Percentiles rank a stretch among this genome's conserved stretches.
Evolutionary conservation across 352 stramenopile species (phyloP).

Genomic region (Globisporangium spiculum): DNA sequence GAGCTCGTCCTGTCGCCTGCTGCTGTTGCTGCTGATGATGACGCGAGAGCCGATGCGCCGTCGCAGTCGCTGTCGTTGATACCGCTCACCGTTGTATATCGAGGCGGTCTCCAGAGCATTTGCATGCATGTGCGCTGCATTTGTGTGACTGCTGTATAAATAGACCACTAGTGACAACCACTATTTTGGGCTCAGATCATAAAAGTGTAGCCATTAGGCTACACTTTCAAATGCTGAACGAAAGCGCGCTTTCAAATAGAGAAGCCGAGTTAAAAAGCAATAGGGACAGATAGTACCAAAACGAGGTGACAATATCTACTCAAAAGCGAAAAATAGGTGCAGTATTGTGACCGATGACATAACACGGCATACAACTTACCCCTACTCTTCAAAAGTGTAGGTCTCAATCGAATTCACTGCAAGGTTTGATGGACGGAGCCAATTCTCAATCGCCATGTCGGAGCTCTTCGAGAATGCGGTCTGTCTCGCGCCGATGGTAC

Average conservation of each 20-base stretch:
- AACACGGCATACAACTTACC: neutral
- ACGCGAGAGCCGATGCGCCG: slow-evolving; percentile 1
- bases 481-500: slow-evolving; percentile 93
- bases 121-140: neutral
- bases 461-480: slow-evolving; percentile 74
- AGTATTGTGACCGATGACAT: neutral
- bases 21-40: neutral
- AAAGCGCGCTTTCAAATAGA: neutral
- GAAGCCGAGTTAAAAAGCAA: neutral
- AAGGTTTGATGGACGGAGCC: slow-evolving; percentile 1
- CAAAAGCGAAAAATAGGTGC: slow-evolving; percentile 6
- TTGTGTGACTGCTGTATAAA: neutral
- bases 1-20: neutral
- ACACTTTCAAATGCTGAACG: neutral
- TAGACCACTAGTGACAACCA: neutral
- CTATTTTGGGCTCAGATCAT: neutral
- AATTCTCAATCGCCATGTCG: slow-evolving; percentile 5
- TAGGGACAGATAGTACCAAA: neutral
- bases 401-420: neutral
- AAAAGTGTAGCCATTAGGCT: neutral
- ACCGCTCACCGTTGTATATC: neutral
- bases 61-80: neutral
- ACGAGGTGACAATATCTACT: neutral
- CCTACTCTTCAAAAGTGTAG: neutral
- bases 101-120: neutral